These are phyloP conservation scores for Crucibulum laeve DNA, from an alignment of 768 basidiomycete genomes.

Conservation along the genomic window DNA sequence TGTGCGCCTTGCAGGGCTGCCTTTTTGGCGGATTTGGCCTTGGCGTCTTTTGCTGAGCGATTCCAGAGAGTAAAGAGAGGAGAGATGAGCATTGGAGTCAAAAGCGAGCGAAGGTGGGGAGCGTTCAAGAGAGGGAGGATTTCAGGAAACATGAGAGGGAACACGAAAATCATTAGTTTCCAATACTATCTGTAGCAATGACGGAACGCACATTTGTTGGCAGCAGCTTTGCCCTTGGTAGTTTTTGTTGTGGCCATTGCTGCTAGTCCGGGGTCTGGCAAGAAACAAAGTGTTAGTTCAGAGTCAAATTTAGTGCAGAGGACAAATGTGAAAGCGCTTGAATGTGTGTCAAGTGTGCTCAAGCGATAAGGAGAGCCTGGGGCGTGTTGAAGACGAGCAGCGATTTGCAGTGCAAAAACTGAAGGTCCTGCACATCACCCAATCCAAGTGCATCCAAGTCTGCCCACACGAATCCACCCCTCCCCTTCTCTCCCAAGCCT, in stretches of 20 bases:
- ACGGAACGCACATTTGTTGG: slow-evolving; percentile 33
- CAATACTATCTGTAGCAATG: no score
- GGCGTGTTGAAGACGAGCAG: no score
- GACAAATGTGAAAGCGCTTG: background rate
- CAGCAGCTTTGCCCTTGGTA: slow-evolving; percentile 58
- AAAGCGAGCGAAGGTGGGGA: no score
- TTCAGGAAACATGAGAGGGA: no score
- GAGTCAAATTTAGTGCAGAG: background rate
- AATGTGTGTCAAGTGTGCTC: no score
- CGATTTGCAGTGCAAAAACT: no score
- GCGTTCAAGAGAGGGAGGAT: no score
- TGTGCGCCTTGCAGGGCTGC: slow-evolving; percentile 87
- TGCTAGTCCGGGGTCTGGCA: slow-evolving; percentile 11
- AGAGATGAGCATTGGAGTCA: slow-evolving; percentile 3
- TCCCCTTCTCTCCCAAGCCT: slow-evolving; percentile 12
- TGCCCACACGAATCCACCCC: slow-evolving; percentile 13
- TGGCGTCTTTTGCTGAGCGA: slow-evolving; percentile 44
- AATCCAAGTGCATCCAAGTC: background rate
- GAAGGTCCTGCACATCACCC: slow-evolving; percentile 3
- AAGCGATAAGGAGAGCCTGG: no score
- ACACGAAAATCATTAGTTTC: no score
- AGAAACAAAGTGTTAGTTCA: slow-evolving; percentile 2
- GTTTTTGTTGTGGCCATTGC: slow-evolving; percentile 69
- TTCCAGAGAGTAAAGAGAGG: background rate
- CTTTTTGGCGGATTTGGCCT: slow-evolving; percentile 96